Conservation (phyloP, 495 filamentous ascomycete genomes). For the Daldinia decipiens region DNA sequence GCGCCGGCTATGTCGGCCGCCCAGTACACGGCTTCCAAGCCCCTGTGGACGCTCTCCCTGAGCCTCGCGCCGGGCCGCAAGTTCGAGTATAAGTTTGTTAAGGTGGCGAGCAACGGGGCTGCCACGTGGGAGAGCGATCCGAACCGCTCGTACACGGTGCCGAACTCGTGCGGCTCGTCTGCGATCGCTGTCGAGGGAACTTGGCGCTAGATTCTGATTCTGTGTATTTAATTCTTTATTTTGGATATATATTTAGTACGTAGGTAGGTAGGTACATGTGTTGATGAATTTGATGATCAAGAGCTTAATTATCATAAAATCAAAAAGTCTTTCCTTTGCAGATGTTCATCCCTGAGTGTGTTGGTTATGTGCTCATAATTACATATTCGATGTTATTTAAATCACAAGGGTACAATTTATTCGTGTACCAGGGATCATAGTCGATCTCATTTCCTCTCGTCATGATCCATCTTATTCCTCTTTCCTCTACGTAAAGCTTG, state of each 20-base stretch:
- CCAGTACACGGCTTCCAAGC: slow-evolving; percentile 59
- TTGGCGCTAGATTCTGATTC: slow-evolving; percentile 27
- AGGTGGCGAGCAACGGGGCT: slow-evolving; percentile 56
- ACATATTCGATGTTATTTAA: too few species aligned
- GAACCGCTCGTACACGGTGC: slow-evolving; percentile 65
- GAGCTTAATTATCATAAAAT: not conserved
- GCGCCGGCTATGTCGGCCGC: slow-evolving; percentile 59
- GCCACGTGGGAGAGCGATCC: slow-evolving; percentile 67
- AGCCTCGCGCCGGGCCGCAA: slow-evolving; percentile 56
- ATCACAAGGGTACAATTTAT: too few species aligned
- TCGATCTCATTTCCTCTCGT: not conserved
- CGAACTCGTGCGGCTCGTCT: slow-evolving; percentile 51
- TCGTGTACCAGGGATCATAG: not conserved
- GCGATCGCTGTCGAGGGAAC: slow-evolving; percentile 18
- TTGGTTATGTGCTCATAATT: too few species aligned
- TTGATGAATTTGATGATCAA: not conserved
- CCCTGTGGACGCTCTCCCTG: slow-evolving; percentile 60
- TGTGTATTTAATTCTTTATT: not conserved
- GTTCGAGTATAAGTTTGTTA: slow-evolving; percentile 72
- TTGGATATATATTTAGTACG: not conserved
- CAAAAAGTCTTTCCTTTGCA: not conserved
- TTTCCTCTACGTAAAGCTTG: not conserved
- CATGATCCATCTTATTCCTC: slow-evolving; percentile 1
- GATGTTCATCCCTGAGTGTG: too few species aligned
- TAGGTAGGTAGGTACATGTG: not conserved